Percentiles rank a stretch among this genome's conserved stretches.
These are phyloP conservation scores for Hibiscus syriacus DNA, from an alignment of 345 rosid species.

Conservation along the genomic window DNA sequence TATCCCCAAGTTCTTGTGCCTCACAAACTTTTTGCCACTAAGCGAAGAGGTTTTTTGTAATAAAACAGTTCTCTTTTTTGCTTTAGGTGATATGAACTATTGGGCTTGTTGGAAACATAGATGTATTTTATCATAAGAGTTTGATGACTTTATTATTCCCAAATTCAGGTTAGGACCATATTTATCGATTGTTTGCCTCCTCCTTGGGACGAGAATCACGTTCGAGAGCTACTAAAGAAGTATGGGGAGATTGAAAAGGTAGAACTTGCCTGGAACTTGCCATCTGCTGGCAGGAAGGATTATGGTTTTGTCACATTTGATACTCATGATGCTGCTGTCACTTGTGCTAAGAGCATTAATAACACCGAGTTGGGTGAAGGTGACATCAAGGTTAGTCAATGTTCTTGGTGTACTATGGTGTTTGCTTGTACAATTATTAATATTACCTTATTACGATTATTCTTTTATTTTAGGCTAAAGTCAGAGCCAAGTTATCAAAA, in stretches of 20 bases:
- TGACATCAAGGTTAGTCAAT: conserved; percentile 52
- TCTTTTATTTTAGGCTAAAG: conserved; percentile 60
- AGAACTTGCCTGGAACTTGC: conserved; percentile 98
- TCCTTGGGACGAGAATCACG: conserved; percentile 91
- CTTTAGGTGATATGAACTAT: not conserved
- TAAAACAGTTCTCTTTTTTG: not conserved
- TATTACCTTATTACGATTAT: not conserved
- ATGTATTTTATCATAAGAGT: not conserved
- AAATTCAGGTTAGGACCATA: conserved; percentile 76
- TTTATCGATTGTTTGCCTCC: conserved; percentile 88
- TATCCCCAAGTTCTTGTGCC: not conserved
- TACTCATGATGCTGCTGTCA: conserved; percentile 85
- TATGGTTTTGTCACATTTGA: conserved; percentile 96
- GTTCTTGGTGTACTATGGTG: not conserved
- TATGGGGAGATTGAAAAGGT: conserved; percentile 81
- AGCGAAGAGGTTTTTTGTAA: not conserved
- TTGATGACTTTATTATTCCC: conserved; percentile 6
- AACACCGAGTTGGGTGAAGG: conserved; percentile 86
- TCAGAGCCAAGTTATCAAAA: conserved; percentile 90
- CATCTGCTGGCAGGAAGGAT: conserved; percentile 93
- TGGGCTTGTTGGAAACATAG: not conserved
- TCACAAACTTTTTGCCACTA: not conserved
- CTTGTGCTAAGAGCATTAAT: conserved; percentile 85
- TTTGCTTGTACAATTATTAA: not conserved
- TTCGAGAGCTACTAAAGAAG: conserved; percentile 53